Base-by-base conservation (phyloP, 2,329 filamentous ascomycete species). In the Arthrobotrys iridis region DNA sequence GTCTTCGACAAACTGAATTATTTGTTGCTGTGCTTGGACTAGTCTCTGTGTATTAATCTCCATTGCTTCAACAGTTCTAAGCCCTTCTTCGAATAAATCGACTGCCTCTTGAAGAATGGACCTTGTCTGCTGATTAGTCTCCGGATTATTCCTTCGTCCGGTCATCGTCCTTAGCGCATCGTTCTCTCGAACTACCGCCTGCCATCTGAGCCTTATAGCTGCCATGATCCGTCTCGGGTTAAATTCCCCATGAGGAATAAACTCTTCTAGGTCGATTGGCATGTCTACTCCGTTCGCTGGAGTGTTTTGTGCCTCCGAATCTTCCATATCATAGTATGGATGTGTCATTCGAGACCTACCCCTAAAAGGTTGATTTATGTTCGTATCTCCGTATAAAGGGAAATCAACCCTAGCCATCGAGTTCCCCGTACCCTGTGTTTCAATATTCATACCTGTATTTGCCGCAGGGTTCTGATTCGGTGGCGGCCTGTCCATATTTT, bases 321-420 rank as follows among this genome's bases (percentile, higher is more conserved):
- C 30, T 48, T 18, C 50, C 2, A 15, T 37, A 1, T 33, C 26
- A n/a, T 37, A 57, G 33, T 37, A 66, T 2, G 63, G 48, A 40
- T 66, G 37, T 3, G 10, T 2, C 11, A 10, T 28, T 37, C 48
- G 20, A n/a, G n/a, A n/a, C 2, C 35, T 28, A n/a, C 37, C 10
- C n/a, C 22, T 22, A 18, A 43, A 8, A 1, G 40, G 40, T 22
- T 50, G 30, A 13, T 30, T 35, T 3, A 15, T 50, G 15, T 45
- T 37, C 0, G 59, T 64, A 41, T 64, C 59, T 0, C 59, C 59
- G 22, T 64, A 64, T 3, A 64, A 8, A 0, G 59, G 59, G 0
- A 52, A 6, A 24, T 52, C 20, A 11, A 52, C 30, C 24, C 30
- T 52, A 2, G 18, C 13, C 59, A 64, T 64, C 0, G n/a, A 11